A percentile compares a stretch with the other conserved stretches of the same genome.
Conservation (phyloP, 1,139 yeast genomes). For the Protomyces inouyei region DNA sequence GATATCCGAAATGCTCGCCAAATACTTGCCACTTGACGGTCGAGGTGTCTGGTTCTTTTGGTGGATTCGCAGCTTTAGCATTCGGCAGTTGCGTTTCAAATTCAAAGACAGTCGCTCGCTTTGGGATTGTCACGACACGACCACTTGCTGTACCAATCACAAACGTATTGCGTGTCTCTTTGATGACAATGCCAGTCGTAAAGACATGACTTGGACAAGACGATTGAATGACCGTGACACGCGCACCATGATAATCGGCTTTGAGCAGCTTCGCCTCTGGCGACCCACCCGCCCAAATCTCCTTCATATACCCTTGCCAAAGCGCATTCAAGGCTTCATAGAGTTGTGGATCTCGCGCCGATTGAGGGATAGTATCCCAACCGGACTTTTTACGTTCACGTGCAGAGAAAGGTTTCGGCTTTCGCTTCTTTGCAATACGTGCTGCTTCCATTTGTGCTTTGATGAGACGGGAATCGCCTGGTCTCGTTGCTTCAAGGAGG, state of each 20-base stretch:
- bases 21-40: slow-evolving; percentile 58
- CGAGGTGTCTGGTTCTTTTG: slow-evolving; percentile 24
- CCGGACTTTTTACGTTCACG: slow-evolving; percentile 9
- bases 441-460: slow-evolving; percentile 4
- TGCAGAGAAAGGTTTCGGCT: slow-evolving; percentile 24
- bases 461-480: slow-evolving; percentile 7
- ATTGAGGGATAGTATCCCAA: slow-evolving; percentile 33
- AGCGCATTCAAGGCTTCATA: slow-evolving; percentile 51
- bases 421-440: slow-evolving; percentile 10
- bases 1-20: slow-evolving; percentile 72
- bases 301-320: slow-evolving; percentile 60
- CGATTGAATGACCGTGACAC: slow-evolving; percentile 55
- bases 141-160: slow-evolving; percentile 48
- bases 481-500: slow-evolving; percentile 19
- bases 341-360: slow-evolving; percentile 52
- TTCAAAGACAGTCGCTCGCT: slow-evolving; percentile 34
- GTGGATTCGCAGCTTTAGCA: background rate
- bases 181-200: slow-evolving; percentile 67
- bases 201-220: slow-evolving; percentile 60
- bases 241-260: slow-evolving; percentile 82
- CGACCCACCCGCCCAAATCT: slow-evolving; percentile 43
- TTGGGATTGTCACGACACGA: slow-evolving; percentile 21
- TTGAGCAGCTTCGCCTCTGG: slow-evolving; percentile 36
- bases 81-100: slow-evolving; percentile 33
- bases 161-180: slow-evolving; percentile 79